Evolutionary conservation across 2,329 filamentous ascomycete species (phyloP).

Genomic region (Clonostachys solani): DNA sequence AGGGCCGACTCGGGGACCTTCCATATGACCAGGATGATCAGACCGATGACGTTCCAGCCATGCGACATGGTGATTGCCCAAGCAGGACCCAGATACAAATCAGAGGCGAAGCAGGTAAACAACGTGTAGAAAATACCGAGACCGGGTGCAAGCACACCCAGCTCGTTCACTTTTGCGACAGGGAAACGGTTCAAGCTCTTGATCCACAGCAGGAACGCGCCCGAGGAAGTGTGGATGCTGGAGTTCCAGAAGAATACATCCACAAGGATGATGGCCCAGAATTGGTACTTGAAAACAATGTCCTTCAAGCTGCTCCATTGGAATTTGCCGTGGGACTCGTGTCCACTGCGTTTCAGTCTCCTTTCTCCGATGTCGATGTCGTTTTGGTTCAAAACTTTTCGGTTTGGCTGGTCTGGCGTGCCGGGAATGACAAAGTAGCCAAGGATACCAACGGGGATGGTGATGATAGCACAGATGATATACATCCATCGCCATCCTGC

Average conservation of each 20-base stretch:
- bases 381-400: slow-evolving; percentile 33
- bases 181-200: slow-evolving; percentile 47
- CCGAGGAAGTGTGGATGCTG: slow-evolving; percentile 36
- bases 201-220: slow-evolving; percentile 52
- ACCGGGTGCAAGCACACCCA: slow-evolving; percentile 46
- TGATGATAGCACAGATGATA: slow-evolving; percentile 27
- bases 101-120: slow-evolving; percentile 48
- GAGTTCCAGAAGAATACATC: slow-evolving; percentile 55
- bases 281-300: slow-evolving; percentile 34
- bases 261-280: slow-evolving; percentile 45
- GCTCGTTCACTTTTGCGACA: slow-evolving; percentile 40
- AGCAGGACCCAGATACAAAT: slow-evolving; percentile 44
- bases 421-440: slow-evolving; percentile 46
- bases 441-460: slow-evolving; percentile 20
- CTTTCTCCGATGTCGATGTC: slow-evolving; percentile 40
- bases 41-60: slow-evolving; percentile 44
- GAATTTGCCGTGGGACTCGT: slow-evolving; percentile 29
- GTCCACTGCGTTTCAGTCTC: slow-evolving; percentile 38
- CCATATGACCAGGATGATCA: slow-evolving; percentile 52
- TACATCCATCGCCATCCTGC: slow-evolving; percentile 2
- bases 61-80: slow-evolving; percentile 50
- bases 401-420: slow-evolving; percentile 35
- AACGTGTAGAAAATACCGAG: slow-evolving; percentile 54
- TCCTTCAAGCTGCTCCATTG: slow-evolving; percentile 17
- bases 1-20: slow-evolving; percentile 39